Evolutionary conservation across 1,284 basidiomycete genomes (phyloP).

Genomic region (Papiliotrema fonsecae): DNA sequence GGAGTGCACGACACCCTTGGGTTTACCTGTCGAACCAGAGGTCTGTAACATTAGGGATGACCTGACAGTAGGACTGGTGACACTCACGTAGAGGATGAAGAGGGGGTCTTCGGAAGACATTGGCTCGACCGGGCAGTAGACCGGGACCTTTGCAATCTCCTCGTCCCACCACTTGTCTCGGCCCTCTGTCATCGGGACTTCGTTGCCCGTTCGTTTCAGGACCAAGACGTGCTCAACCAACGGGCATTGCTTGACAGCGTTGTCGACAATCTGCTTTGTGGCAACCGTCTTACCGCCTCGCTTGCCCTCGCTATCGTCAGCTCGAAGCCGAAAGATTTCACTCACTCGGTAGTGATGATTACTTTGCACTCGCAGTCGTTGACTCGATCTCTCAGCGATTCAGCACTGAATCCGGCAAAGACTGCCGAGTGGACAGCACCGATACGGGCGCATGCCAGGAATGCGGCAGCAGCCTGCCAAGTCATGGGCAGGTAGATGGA

Average conservation of each 20-base stretch:
- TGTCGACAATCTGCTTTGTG: constrained; percentile 84
- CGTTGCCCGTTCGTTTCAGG: constrained; percentile 78
- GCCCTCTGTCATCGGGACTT: constrained; percentile 76
- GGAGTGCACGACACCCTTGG: constrained; percentile 94
- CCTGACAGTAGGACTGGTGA: background rate
- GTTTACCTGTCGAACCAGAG: constrained; percentile 92
- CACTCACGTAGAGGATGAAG: constrained; percentile 90
- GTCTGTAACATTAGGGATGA: constrained; percentile 57
- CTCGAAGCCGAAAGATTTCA: constrained; percentile 5
- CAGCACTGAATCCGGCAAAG: constrained; percentile 97
- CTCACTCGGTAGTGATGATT: constrained; percentile 80
- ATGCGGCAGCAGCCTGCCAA: constrained; percentile 90
- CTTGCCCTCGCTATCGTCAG: constrained; percentile 62
- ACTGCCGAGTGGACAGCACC: constrained; percentile 98
- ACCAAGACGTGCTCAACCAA: constrained; percentile 88
- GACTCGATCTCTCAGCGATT: constrained; percentile 88
- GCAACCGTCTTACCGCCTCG: constrained; percentile 93
- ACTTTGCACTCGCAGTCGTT: constrained; percentile 85
- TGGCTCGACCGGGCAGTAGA: constrained; percentile 81
- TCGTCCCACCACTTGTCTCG: constrained; percentile 98
- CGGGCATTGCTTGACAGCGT: constrained; percentile 80
- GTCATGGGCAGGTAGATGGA: constrained; percentile 64
- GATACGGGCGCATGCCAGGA: constrained; percentile 95
- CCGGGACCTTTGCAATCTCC: constrained; percentile 74
- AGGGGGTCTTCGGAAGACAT: constrained; percentile 91